Conservation (phyloP, 1,284 basidiomycete species). For the Ceratorhiza oryzae-sativae region DNA sequence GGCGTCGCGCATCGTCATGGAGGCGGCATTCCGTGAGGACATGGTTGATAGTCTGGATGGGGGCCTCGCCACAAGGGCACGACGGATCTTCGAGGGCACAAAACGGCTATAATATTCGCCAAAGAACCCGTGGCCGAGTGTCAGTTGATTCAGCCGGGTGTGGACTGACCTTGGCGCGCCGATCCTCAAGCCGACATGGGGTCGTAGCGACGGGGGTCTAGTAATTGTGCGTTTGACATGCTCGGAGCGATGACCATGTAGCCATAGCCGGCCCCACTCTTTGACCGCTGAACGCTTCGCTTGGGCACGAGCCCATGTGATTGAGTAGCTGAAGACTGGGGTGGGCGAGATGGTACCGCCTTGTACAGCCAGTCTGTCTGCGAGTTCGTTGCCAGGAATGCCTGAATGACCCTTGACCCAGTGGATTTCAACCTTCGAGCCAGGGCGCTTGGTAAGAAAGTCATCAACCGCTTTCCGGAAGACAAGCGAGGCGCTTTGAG, state of each 20-base stretch:
- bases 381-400: conserved; percentile 39
- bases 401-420: conserved; percentile 46
- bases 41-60: conserved; percentile 16
- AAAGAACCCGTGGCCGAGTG: neutral
- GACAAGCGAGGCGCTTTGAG: neutral
- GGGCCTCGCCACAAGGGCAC: conserved; percentile 11
- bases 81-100: neutral
- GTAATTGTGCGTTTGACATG: neutral
- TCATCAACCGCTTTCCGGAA: conserved; percentile 9
- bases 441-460: neutral
- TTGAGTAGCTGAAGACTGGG: neutral
- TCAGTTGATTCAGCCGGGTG: neutral
- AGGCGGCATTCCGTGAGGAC: conserved; percentile 20
- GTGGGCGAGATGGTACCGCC: neutral
- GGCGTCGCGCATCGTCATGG: neutral
- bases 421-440: conserved; percentile 22
- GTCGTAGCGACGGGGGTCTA: neutral
- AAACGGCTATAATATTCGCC: conserved; percentile 11
- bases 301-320: conserved; percentile 2
- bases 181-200: neutral
- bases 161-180: neutral
- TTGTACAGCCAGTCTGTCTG: conserved; percentile 33
- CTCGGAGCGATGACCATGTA: neutral
- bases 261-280: neutral
- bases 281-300: neutral